phyloP scores from a whole-genome alignment of 257 asterid genomes.

The Verbascum thapsus region DNA sequence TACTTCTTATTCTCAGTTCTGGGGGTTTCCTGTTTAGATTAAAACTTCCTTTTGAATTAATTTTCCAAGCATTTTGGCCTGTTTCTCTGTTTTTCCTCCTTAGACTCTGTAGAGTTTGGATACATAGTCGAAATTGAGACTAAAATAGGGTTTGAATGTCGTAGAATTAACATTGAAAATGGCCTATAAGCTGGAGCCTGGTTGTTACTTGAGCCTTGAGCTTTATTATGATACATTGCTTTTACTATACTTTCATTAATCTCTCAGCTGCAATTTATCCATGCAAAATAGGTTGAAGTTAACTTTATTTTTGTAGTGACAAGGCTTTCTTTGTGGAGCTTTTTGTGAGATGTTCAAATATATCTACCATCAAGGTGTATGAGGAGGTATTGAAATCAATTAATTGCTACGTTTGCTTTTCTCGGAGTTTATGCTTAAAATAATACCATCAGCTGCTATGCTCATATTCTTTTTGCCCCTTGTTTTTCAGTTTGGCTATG shows the following conservation, averaged over 20 bases:
- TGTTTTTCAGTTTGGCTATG: constrained; percentile 52
- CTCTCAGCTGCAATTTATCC: neutral
- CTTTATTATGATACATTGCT: too few species aligned
- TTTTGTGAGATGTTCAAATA: constrained; percentile 94
- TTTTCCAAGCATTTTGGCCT: too few species aligned
- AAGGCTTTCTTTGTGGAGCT: constrained; percentile 96
- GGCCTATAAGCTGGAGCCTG: neutral
- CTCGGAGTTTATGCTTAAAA: neutral
- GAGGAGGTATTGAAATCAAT: constrained; percentile 66
- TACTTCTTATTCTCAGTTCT: too few species aligned
- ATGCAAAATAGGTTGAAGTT: neutral
- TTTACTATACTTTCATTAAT: neutral
- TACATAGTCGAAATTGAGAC: neutral
- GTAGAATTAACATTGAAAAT: neutral
- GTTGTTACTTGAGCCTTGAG: neutral
- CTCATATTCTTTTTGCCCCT: constrained; percentile 11
- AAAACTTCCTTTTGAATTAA: too few species aligned
- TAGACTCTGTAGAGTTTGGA: neutral
- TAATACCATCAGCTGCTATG: neutral
- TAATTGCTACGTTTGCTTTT: neutral
- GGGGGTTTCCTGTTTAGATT: too few species aligned
- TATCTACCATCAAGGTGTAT: constrained; percentile 98
- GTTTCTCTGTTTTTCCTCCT: too few species aligned
- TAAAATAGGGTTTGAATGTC: neutral
- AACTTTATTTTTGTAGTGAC: constrained; percentile 51